Percentiles rank a stretch among this genome's conserved stretches.
Conservation (phyloP, 2,329 filamentous ascomycete species). For the Colletotrichum endophyticum region DNA sequence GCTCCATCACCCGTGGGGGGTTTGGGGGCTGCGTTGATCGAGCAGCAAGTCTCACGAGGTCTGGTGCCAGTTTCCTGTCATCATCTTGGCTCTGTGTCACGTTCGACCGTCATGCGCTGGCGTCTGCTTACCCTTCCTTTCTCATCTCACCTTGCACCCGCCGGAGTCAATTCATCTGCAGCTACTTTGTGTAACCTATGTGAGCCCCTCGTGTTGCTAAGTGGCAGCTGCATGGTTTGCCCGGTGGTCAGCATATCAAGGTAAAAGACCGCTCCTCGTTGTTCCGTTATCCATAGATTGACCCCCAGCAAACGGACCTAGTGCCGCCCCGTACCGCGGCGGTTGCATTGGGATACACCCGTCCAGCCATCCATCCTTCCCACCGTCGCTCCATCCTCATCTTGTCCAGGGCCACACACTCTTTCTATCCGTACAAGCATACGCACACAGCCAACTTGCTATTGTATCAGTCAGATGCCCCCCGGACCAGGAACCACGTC, state of each 20-base stretch:
- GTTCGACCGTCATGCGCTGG: slow-evolving; percentile 5
- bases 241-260: slow-evolving; percentile 14
- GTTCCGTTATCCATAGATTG: background rate
- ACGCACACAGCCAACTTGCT: slow-evolving; percentile 2
- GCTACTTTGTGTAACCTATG: slow-evolving; percentile 13
- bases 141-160: background rate
- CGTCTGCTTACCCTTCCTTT: background rate
- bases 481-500: slow-evolving; percentile 11
- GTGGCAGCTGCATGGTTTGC: background rate
- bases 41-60: background rate
- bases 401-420: slow-evolving; percentile 2
- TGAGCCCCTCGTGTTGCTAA: background rate
- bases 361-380: slow-evolving; percentile 4
- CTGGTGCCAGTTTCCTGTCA: background rate
- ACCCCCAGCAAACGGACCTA: background rate
- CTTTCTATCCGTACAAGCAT: background rate
- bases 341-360: slow-evolving; percentile 11
- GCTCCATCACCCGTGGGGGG: background rate
- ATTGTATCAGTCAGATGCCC: slow-evolving; percentile 14
- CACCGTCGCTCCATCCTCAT: slow-evolving; percentile 3
- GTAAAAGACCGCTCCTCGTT: background rate
- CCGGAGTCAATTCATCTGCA: slow-evolving; percentile 11
- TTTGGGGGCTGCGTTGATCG: background rate
- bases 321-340: background rate
- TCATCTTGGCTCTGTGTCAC: slow-evolving; percentile 17